A percentile compares a stretch with the other conserved stretches of the same genome.
Evolutionary conservation across 139 green algal genomes (phyloP).

Genomic region (Nannochloris sp.): DNA sequence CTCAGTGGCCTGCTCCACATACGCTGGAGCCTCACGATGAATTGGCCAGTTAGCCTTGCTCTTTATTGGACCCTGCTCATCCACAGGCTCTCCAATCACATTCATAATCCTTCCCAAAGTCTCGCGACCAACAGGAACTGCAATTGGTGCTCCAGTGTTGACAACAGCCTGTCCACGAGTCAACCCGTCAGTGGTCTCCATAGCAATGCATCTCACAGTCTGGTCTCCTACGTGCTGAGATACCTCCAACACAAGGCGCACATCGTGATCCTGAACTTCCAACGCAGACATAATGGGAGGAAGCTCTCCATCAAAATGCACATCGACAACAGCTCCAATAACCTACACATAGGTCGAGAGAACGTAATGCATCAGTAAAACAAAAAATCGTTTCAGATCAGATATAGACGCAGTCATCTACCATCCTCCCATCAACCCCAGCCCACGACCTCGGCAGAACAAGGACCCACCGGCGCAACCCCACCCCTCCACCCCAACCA

Average conservation of each 20-base stretch:
- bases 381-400: too few relatives aligned
- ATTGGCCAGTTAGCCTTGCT: conserved; percentile 76
- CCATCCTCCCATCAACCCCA: too few relatives aligned
- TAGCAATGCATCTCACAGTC: conserved; percentile 91
- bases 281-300: conserved; percentile 84
- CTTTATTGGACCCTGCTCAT: conserved; percentile 91
- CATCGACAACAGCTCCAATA: conserved; percentile 96
- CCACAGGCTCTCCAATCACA: conserved; percentile 98
- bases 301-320: conserved; percentile 91
- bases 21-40: conserved; percentile 90
- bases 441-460: background rate
- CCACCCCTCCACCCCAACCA: background rate
- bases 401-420: too few relatives aligned
- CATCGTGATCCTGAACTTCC: conserved; percentile 75
- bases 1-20: conserved; percentile 92
- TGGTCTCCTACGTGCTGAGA: conserved; percentile 96
- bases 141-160: conserved; percentile 91
- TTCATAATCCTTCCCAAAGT: conserved; percentile 99
- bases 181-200: conserved; percentile 97
- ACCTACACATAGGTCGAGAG: conserved; percentile 47
- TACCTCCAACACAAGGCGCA: conserved; percentile 95
- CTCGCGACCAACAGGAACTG: conserved; percentile 85
- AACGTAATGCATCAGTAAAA: too few relatives aligned
- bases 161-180: conserved; percentile 83
- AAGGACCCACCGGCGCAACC: background rate